Base-by-base conservation (phyloP, 1,139 yeast genomes). In the Suhomyces anneliseae region DNA sequence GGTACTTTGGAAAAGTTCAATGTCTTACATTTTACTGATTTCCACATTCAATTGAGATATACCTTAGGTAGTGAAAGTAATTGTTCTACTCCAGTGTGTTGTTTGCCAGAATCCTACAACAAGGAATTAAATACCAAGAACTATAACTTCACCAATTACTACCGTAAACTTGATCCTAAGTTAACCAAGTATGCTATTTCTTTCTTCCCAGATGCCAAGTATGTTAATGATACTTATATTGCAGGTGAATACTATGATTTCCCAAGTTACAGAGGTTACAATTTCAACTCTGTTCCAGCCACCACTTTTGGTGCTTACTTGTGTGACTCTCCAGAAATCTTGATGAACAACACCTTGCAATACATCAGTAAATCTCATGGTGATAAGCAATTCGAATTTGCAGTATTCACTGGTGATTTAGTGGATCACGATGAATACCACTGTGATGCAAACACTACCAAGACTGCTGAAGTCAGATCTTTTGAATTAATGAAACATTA, bases 341-440 rank as follows among this genome's bases (percentile, higher is more conserved):
- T 83, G 53, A 65, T 83, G 56, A 82, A 82, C 60, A 79, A 77
- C 51, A 75, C 86, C 27, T 67, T 84, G 61, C 69, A 70, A 40
- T 68, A 79, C 26, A 71, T 81, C 47, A 67, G 69, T 11, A 57
- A 70, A 31, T 63, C 66, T 41, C 43, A 54, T 19, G 41, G 37
- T n/a, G 55, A 56, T 29, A 60, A 60, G 44, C 60, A 70, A 8
- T 83, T 78, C 55, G 84, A 81, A 44, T 84, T 85, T 59, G 76
- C 84, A 4, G 61, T 85, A 27, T 85, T 84, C 69, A 85, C 90
- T 2, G 90, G 90, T 45, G 90, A 84, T 57, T 68, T 83, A 60
- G 84, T 83, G 36, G 87, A 82, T 58, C 88, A 83, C 55, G 83
- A 79, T 54, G 78, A 70, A 41, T 54, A 63, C 42, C 71, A 69